Evolutionary conservation across 495 filamentous ascomycete species (phyloP).

Genomic region (Hypoxylon cercidicola): DNA sequence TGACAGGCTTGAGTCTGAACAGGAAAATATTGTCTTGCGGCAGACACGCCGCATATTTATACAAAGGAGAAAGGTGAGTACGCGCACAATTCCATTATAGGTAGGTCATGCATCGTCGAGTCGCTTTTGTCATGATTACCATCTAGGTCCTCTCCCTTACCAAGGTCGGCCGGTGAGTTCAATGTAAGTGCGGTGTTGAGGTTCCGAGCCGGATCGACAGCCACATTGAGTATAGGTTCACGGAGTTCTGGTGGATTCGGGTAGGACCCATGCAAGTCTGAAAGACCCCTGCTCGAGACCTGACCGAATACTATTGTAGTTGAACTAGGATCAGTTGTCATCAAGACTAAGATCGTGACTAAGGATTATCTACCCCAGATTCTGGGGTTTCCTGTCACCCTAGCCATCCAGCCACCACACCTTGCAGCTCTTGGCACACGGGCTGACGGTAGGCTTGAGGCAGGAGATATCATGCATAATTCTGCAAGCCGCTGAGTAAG

Average conservation of each 20-base stretch:
- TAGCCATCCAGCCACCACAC: too few species aligned
- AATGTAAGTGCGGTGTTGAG: not conserved
- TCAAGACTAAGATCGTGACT: slow-evolving; percentile 23
- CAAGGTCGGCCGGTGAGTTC: not conserved
- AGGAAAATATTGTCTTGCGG: not conserved
- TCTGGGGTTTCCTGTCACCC: too few species aligned
- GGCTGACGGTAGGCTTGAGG: not conserved
- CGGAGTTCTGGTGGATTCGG: not conserved
- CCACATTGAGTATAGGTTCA: not conserved
- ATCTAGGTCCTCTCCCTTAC: not conserved
- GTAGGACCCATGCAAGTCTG: not conserved
- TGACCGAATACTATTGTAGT: not conserved
- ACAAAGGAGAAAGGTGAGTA: not conserved
- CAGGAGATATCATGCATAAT: not conserved
- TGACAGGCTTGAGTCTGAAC: not conserved
- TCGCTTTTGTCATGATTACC: slow-evolving; percentile 10
- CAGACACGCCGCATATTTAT: slow-evolving; percentile 7
- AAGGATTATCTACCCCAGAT: slow-evolving; percentile 8
- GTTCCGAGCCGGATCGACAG: not conserved
- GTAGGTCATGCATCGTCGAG: not conserved
- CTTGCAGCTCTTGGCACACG: slow-evolving; percentile 12
- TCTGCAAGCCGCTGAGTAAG: slow-evolving; percentile 10
- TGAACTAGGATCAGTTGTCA: slow-evolving; percentile 8
- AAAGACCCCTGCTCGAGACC: not conserved
- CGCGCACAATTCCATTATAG: not conserved